Conservation (phyloP, 257 asterid genomes). For the Penstemon newberryi region DNA sequence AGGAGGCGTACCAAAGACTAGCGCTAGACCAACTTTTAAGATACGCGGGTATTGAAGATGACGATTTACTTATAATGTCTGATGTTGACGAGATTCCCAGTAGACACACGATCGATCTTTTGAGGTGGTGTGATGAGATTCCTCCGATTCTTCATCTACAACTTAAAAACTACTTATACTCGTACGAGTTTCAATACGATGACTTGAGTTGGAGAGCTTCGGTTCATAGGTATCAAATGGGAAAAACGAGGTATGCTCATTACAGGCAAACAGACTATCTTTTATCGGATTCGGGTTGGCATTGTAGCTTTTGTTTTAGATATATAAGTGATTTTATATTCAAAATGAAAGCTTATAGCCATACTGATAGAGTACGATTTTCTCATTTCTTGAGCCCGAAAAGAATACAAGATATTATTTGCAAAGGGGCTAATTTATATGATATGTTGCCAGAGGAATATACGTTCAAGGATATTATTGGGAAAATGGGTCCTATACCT, state of each 20-base stretch:
- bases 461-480: constrained; percentile 62
- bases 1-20: constrained; percentile 64
- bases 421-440: constrained; percentile 57
- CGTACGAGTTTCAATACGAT: constrained; percentile 52
- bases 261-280: constrained; percentile 57
- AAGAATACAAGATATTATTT: constrained; percentile 62
- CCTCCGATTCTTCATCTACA: constrained; percentile 67
- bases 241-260: constrained; percentile 60
- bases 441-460: constrained; percentile 79
- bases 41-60: constrained; percentile 63
- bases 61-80: constrained; percentile 68
- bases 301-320: constrained; percentile 75
- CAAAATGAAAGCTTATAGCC: constrained; percentile 81
- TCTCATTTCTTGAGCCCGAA: constrained; percentile 53
- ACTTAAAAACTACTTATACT: constrained; percentile 59
- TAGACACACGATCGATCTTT: constrained; percentile 54
- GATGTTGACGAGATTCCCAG: constrained; percentile 80
- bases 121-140: constrained; percentile 66
- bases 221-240: constrained; percentile 48
- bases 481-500: constrained; percentile 69
- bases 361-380: constrained; percentile 56
- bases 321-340: constrained; percentile 57
- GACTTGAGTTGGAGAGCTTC: constrained; percentile 73
- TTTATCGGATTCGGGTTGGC: constrained; percentile 74
- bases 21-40: constrained; percentile 60